Conservation (phyloP, 176 grass and related monocot species). For the Carex pumila region DNA sequence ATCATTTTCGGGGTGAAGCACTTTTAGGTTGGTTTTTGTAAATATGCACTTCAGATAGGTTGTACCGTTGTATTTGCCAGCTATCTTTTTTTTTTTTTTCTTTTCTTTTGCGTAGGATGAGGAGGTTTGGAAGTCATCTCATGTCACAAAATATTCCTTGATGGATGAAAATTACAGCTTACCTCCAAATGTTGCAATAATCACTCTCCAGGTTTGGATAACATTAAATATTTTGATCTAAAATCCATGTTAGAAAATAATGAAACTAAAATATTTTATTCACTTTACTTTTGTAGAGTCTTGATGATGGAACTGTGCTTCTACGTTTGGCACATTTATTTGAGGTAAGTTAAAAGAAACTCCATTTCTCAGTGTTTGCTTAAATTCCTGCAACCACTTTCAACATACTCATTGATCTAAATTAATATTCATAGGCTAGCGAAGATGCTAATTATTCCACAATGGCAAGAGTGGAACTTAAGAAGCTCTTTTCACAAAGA, state of each 20-base stretch:
- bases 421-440: constrained; percentile 28
- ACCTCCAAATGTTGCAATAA: constrained; percentile 77
- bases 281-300: constrained; percentile 40
- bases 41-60: not conserved
- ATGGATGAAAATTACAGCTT: constrained; percentile 71
- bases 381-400: not conserved
- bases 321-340: constrained; percentile 79
- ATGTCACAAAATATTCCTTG: constrained; percentile 32
- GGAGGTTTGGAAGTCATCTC: constrained; percentile 53
- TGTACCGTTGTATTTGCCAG: not conserved
- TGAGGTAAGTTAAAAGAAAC: constrained; percentile 29
- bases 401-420: not conserved
- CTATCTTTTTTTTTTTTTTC: not conserved
- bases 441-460: constrained; percentile 60
- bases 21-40: not conserved
- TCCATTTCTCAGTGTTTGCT: not conserved
- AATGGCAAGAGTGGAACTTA: constrained; percentile 53
- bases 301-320: constrained; percentile 68
- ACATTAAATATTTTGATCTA: not conserved
- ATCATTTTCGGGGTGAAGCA: not conserved
- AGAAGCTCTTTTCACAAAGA: constrained; percentile 55
- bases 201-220: constrained; percentile 67
- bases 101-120: constrained; percentile 38
- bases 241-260: not conserved
- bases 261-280: not conserved